Evolutionary conservation across 2,329 filamentous ascomycete species (phyloP).

Genomic region (Fusarium caatingaense): DNA sequence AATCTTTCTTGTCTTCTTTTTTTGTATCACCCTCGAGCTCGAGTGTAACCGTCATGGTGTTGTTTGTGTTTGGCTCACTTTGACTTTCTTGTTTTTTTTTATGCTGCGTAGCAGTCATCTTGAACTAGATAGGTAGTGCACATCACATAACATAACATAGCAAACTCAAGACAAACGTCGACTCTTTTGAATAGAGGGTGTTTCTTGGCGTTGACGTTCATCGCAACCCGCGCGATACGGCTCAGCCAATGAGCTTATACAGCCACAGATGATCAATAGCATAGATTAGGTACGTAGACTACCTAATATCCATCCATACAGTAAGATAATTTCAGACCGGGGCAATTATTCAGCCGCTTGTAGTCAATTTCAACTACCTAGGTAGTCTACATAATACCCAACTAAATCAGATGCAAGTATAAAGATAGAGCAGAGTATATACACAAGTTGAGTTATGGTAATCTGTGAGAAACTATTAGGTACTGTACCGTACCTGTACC

Average conservation of each 20-base stretch:
- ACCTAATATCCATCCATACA: no score
- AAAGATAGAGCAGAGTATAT: neutral
- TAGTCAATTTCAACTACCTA: conserved; percentile 14
- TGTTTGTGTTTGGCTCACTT: conserved; percentile 6
- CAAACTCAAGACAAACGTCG: neutral
- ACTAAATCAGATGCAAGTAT: neutral
- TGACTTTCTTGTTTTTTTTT: conserved; percentile 8
- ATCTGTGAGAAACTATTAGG: no score
- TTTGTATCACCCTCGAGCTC: conserved; percentile 3
- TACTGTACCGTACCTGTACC: no score
- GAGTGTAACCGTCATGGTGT: conserved; percentile 3
- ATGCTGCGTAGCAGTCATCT: conserved; percentile 6
- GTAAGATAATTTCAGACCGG: neutral
- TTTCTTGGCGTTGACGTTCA: conserved; percentile 22
- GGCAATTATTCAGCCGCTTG: conserved; percentile 14
- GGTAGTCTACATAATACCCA: neutral
- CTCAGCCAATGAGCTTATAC: conserved; percentile 27
- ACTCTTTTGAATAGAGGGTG: neutral
- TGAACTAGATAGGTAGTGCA: neutral
- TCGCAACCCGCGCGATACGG: conserved; percentile 30
- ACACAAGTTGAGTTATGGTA: neutral
- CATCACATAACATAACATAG: neutral
- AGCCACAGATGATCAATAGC: conserved; percentile 6
- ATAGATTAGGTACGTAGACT: no score
- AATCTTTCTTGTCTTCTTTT: conserved; percentile 20